Conservation (phyloP, 768 basidiomycete genomes). For the Calocybe indica region DNA sequence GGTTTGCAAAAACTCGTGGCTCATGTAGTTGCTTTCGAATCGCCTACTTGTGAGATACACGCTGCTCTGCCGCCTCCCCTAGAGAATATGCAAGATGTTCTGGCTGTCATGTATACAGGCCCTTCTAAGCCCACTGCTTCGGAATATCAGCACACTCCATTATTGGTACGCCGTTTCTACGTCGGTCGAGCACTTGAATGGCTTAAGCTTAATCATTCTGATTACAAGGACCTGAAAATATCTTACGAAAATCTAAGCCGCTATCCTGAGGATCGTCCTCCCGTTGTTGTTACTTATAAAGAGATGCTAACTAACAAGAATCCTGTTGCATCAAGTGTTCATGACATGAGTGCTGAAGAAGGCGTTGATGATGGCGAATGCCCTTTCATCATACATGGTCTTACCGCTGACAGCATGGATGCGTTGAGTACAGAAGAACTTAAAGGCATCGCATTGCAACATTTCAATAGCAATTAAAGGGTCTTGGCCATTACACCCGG, state of each 20-base stretch:
- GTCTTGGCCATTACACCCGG: slow-evolving; percentile 16
- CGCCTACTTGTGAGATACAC: slow-evolving; percentile 25
- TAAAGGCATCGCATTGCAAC: slow-evolving; percentile 17
- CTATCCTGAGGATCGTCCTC: slow-evolving; percentile 16
- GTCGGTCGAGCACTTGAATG: slow-evolving; percentile 24
- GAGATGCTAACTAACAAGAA: slow-evolving; percentile 10
- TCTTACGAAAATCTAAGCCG: slow-evolving; percentile 15
- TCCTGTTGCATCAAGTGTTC: slow-evolving; percentile 8
- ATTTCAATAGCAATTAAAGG: slow-evolving; percentile 9
- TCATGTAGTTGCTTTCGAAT: slow-evolving; percentile 24
- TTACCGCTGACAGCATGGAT: slow-evolving; percentile 17
- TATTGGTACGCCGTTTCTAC: slow-evolving; percentile 21
- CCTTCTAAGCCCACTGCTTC: slow-evolving; percentile 15
- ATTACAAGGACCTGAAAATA: slow-evolving; percentile 24
- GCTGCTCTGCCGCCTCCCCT: slow-evolving; percentile 21
- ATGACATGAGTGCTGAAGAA: slow-evolving; percentile 16
- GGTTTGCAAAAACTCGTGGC: slow-evolving; percentile 27
- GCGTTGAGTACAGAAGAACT: slow-evolving; percentile 9
- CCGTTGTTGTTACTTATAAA: slow-evolving; percentile 18
- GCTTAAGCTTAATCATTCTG: slow-evolving; percentile 25
- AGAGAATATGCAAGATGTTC: slow-evolving; percentile 24
- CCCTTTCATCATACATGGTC: slow-evolving; percentile 30
- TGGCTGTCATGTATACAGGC: slow-evolving; percentile 26
- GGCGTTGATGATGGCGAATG: slow-evolving; percentile 22
- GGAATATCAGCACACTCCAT: slow-evolving; percentile 20